Evolutionary conservation across 768 basidiomycete genomes (phyloP).

Genomic region (Amanita molliuscula): DNA sequence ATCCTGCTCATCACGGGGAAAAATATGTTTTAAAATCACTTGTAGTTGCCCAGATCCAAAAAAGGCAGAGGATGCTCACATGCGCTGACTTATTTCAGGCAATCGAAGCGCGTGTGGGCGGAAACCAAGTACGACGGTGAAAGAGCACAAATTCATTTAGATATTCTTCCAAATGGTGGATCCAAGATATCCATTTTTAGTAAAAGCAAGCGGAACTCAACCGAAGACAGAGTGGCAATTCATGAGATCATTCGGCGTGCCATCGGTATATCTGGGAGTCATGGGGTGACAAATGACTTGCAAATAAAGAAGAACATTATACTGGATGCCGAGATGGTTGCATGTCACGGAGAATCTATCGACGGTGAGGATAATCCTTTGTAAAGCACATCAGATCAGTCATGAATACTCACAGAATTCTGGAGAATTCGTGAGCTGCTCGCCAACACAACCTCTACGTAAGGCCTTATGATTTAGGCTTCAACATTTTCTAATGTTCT

Average conservation of each 20-base stretch:
- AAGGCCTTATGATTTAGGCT: background rate
- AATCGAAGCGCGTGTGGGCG: conserved; percentile 52
- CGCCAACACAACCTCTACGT: conserved; percentile 13
- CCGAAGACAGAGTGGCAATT: conserved; percentile 59
- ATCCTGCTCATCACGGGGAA: background rate
- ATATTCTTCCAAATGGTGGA: conserved; percentile 25
- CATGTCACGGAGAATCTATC: conserved; percentile 57
- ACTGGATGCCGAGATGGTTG: conserved; percentile 86
- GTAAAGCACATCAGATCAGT: background rate
- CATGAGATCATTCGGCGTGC: conserved; percentile 51
- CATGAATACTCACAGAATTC: conserved; percentile 40
- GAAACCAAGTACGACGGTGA: conserved; percentile 96
- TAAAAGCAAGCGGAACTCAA: conserved; percentile 82
- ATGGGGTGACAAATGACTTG: conserved; percentile 3
- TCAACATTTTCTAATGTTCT: conserved; percentile 9
- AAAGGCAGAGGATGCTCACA: conserved; percentile 59
- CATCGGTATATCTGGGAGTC: conserved; percentile 29
- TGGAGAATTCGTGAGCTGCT: conserved; percentile 62
- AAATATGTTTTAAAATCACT: background rate
- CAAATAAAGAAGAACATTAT: conserved; percentile 32
- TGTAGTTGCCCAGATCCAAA: conserved; percentile 73
- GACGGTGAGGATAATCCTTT: conserved; percentile 45
- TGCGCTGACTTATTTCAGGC: conserved; percentile 35
- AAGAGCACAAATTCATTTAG: conserved; percentile 85
- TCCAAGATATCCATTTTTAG: conserved; percentile 70